phyloP scores from a whole-genome alignment of 2,329 filamentous ascomycete genomes.

The Paraphoma chrysanthemicola region DNA sequence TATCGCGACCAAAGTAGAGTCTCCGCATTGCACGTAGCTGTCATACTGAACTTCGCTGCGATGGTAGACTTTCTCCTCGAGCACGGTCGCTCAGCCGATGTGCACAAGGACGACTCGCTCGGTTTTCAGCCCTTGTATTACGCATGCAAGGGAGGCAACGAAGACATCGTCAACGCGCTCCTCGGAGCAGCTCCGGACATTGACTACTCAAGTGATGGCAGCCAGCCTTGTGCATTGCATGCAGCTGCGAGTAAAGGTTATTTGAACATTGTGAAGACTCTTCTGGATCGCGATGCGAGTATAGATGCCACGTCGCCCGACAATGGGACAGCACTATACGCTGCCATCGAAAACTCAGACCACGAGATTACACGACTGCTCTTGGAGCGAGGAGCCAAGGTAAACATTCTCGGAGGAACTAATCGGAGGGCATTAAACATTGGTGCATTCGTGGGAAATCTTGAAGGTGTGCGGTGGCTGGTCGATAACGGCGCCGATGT shows the following conservation, averaged over 20 bases:
- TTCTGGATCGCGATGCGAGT: slow-evolving; percentile 21
- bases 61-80: slow-evolving; percentile 25
- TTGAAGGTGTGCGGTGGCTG: slow-evolving; percentile 20
- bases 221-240: slow-evolving; percentile 17
- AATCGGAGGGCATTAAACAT: slow-evolving; percentile 22
- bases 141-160: slow-evolving; percentile 20
- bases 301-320: slow-evolving; percentile 13
- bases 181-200: slow-evolving; percentile 23
- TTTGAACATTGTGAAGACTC: slow-evolving; percentile 18
- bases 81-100: slow-evolving; percentile 11
- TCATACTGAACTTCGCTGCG: slow-evolving; percentile 20
- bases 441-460: slow-evolving; percentile 24
- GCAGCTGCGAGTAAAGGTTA: slow-evolving; percentile 21
- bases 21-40: slow-evolving; percentile 25
- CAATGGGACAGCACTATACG: slow-evolving; percentile 24
- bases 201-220: slow-evolving; percentile 9
- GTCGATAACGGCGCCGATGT: slow-evolving; percentile 24
- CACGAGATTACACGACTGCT: slow-evolving; percentile 15
- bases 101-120: slow-evolving; percentile 24
- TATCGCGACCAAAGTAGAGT: slow-evolving; percentile 14
- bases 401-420: slow-evolving; percentile 20
- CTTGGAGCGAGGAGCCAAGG: slow-evolving; percentile 17
- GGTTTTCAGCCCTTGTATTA: slow-evolving; percentile 29
- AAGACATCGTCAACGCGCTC: slow-evolving; percentile 22
- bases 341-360: slow-evolving; percentile 15